Evolutionary conservation across 1,284 basidiomycete genomes (phyloP).

Genomic region (Golubevia sp.): DNA sequence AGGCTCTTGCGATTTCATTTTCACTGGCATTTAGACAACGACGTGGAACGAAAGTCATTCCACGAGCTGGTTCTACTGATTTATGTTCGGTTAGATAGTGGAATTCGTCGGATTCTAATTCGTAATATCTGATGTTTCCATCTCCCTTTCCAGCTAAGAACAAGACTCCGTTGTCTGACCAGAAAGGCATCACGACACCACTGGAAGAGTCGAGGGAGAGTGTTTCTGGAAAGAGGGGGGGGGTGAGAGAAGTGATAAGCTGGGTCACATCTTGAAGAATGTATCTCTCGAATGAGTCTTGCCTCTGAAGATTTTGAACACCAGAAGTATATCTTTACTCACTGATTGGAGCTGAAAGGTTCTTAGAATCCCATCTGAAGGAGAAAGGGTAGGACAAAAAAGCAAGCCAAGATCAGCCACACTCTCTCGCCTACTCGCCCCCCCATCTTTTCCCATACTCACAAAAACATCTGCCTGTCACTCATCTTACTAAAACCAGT

Average conservation of each 20-base stretch:
- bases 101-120: conserved; percentile 85
- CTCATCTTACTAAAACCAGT: conserved; percentile 96
- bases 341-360: conserved; percentile 28
- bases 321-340: not conserved
- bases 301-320: too few species aligned
- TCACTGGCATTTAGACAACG: conserved; percentile 83
- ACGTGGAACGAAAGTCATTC: conserved; percentile 92
- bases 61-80: conserved; percentile 87
- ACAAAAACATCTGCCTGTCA: conserved; percentile 83
- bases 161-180: conserved; percentile 78
- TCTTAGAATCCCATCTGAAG: conserved; percentile 40
- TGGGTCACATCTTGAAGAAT: too few species aligned
- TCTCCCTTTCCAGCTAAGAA: conserved; percentile 82
- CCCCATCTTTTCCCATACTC: conserved; percentile 79
- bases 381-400: too few species aligned
- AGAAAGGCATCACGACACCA: conserved; percentile 97
- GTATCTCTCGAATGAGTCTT: too few species aligned
- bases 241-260: too few species aligned
- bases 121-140: conserved; percentile 93
- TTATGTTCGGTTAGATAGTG: conserved; percentile 74
- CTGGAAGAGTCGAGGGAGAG: conserved; percentile 63
- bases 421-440: too few species aligned
- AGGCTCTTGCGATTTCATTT: conserved; percentile 93
- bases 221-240: too few species aligned
- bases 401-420: too few species aligned